Evolutionary conservation across 2,329 filamentous ascomycete species (phyloP).

Genomic region (Talaromyces sp.): DNA sequence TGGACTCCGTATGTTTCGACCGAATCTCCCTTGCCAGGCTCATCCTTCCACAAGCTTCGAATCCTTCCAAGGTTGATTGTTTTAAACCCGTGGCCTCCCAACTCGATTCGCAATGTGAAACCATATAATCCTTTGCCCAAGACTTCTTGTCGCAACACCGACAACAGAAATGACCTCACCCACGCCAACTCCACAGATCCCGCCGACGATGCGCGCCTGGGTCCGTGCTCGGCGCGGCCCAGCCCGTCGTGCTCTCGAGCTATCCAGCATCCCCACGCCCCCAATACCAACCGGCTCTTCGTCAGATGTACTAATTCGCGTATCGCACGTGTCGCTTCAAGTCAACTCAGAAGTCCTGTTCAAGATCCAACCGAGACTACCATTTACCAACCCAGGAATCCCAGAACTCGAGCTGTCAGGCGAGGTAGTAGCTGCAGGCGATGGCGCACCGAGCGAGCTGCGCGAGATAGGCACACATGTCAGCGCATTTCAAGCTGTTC

Average conservation of each 20-base stretch:
- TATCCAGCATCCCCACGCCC: conserved; percentile 12
- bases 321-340: conserved; percentile 21
- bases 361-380: conserved; percentile 11
- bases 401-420: conserved; percentile 7
- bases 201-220: conserved; percentile 17
- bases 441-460: conserved; percentile 13
- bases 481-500: conserved; percentile 15
- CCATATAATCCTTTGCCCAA: no score
- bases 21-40: no score
- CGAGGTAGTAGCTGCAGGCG: conserved; percentile 17
- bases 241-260: conserved; percentile 1
- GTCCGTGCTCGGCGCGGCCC: conserved; percentile 7
- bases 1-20: no score
- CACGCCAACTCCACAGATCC: neutral
- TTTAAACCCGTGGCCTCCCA: no score
- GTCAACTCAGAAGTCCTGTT: conserved; percentile 11
- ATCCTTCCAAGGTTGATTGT: no score
- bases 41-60: no score
- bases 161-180: no score
- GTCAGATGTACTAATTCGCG: conserved; percentile 20
- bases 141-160: no score
- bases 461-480: conserved; percentile 14
- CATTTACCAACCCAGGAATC: conserved; percentile 3
- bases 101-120: no score
- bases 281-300: conserved; percentile 11